A percentile compares a stretch with the other conserved stretches of the same genome.
phyloP scores from a whole-genome alignment of 2,329 filamentous ascomycete species.

The Botryosphaeria dothidea region DNA sequence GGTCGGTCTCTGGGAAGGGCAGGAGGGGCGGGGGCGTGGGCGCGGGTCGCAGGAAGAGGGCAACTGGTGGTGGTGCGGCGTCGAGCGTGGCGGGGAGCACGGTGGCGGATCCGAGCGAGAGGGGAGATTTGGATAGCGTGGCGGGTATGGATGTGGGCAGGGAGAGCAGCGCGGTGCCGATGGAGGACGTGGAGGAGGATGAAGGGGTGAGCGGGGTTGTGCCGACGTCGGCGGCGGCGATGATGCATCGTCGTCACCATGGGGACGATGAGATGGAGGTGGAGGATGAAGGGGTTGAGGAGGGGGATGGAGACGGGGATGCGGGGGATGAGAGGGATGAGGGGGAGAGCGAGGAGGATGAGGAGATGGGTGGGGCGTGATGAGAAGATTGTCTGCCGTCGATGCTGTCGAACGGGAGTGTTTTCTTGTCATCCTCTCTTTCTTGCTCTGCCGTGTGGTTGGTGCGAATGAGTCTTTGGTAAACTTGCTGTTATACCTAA shows the following conservation, averaged over 20 bases:
- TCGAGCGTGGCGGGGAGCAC: background rate
- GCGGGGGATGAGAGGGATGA: constrained; percentile 29
- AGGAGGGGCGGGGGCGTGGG: background rate
- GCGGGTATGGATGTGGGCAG: background rate
- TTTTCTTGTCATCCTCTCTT: no score
- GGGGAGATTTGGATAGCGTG: constrained; percentile 6
- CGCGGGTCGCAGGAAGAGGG: background rate
- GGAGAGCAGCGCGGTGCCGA: constrained; percentile 11
- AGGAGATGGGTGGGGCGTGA: constrained; percentile 21
- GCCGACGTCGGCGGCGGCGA: background rate
- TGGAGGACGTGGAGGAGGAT: constrained; percentile 9
- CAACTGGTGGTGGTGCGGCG: background rate
- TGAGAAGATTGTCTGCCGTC: background rate
- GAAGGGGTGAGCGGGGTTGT: background rate
- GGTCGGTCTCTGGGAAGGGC: background rate
- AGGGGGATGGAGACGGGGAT: constrained; percentile 32
- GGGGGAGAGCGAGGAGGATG: constrained; percentile 33
- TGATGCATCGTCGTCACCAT: no score
- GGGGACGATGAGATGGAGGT: constrained; percentile 14
- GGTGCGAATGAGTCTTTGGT: no score
- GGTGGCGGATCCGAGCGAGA: background rate
- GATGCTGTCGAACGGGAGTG: no score
- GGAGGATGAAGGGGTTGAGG: background rate
- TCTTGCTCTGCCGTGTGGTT: no score
- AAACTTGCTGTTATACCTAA: no score